phyloP scores from a whole-genome alignment of 2,329 filamentous ascomycete species.

The Chaetomiaceae sp. region DNA sequence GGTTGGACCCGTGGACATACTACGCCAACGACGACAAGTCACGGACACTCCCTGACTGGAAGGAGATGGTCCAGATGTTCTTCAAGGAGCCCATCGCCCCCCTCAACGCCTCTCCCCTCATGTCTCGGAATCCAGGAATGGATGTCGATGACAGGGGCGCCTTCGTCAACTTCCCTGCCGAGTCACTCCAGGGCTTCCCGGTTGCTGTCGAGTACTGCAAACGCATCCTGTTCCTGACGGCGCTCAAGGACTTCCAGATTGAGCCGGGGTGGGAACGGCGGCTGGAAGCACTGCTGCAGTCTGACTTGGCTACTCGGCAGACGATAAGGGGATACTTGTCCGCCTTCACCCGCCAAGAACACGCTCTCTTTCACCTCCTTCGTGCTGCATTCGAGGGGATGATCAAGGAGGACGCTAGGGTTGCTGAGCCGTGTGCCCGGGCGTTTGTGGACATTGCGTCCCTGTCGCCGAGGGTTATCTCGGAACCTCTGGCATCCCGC shows the following conservation, averaged over 20 bases:
- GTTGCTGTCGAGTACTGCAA: conserved; percentile 66
- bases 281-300: conserved; percentile 67
- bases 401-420: conserved; percentile 39
- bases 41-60: conserved; percentile 47
- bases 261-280: conserved; percentile 83
- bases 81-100: conserved; percentile 39
- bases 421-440: conserved; percentile 45
- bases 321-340: conserved; percentile 53
- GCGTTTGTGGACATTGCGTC: conserved; percentile 52
- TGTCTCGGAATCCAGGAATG: conserved; percentile 33
- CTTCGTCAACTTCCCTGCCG: conserved; percentile 46
- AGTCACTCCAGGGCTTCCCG: conserved; percentile 54
- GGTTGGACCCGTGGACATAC: conserved; percentile 65
- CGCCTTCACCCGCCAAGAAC: conserved; percentile 32
- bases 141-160: conserved; percentile 36
- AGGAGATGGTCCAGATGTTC: conserved; percentile 45
- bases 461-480: conserved; percentile 29
- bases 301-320: conserved; percentile 61
- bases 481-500: conserved; percentile 47
- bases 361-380: conserved; percentile 43
- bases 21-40: conserved; percentile 41
- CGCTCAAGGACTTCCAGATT: conserved; percentile 48
- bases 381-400: conserved; percentile 56
- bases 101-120: conserved; percentile 17
- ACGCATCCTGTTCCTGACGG: conserved; percentile 48